Evolutionary conservation across 176 grass and related monocot species (phyloP).

Genomic region (Poa pratensis): DNA sequence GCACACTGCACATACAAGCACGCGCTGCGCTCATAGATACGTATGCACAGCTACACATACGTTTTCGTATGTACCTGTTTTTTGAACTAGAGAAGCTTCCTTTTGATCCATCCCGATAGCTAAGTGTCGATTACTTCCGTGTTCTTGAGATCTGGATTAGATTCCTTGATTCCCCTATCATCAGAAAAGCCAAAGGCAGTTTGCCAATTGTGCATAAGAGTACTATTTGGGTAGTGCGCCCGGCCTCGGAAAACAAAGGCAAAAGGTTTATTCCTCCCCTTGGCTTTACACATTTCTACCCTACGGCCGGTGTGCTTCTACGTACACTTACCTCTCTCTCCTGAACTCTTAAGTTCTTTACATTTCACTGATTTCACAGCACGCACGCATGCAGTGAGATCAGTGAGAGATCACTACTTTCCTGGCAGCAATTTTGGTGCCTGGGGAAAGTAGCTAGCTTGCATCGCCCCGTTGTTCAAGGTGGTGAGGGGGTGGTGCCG

Average conservation of each 20-base stretch:
- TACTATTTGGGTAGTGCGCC: conserved; percentile 19
- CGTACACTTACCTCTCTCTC: not conserved
- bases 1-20: not conserved
- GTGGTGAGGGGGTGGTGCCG: not conserved
- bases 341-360: not conserved
- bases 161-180: conserved; percentile 89
- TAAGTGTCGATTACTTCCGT: conserved; percentile 40
- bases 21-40: no score
- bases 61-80: not conserved
- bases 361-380: conserved; percentile 10
- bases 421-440: conserved; percentile 45
- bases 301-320: no score
- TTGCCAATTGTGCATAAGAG: conserved; percentile 56
- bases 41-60: not conserved
- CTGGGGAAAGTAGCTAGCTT: conserved; percentile 13
- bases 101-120: conserved; percentile 49
- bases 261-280: conserved; percentile 21
- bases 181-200: conserved; percentile 75
- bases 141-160: conserved; percentile 80
- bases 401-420: not conserved
- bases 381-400: conserved; percentile 4
- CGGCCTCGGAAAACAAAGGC: conserved; percentile 24
- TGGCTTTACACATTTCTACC: not conserved
- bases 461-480: not conserved
- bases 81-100: conserved; percentile 43